Evolutionary conservation across 352 stramenopile species (phyloP).

Genomic region (Pythium aristosporum): DNA sequence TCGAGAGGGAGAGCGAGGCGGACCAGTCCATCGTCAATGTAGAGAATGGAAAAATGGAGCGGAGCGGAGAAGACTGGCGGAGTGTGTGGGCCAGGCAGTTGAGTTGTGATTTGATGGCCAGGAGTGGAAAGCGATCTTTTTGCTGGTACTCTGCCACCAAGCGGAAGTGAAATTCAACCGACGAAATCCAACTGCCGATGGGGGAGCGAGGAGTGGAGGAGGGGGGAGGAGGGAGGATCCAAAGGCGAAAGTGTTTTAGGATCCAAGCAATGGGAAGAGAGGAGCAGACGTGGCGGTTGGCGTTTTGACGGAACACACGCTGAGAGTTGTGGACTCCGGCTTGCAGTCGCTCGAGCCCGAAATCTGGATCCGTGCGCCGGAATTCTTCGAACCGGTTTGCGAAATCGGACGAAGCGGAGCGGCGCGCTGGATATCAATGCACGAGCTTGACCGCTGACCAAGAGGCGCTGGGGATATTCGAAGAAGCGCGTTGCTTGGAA

Average conservation of each 20-base stretch:
- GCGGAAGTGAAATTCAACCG: background rate
- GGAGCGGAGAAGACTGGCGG: background rate
- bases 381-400: background rate
- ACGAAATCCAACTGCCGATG: background rate
- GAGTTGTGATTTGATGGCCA: background rate
- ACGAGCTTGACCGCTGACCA: constrained; percentile 4
- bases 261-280: constrained; percentile 4
- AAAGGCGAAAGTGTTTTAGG: background rate
- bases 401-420: background rate
- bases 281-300: constrained; percentile 8
- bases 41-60: background rate
- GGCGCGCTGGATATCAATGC: constrained; percentile 6
- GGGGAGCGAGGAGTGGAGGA: background rate
- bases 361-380: background rate
- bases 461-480: background rate
- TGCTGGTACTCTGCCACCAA: background rate
- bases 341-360: background rate
- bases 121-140: background rate
- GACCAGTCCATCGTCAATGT: constrained; percentile 67
- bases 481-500: constrained; percentile 11
- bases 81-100: background rate
- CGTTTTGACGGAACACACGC: background rate
- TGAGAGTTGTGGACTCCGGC: too few species aligned
- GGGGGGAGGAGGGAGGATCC: background rate
- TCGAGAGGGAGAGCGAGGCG: constrained; percentile 62